phyloP scores from a whole-genome alignment of 768 basidiomycete species.

The Cytidiella melzeri region DNA sequence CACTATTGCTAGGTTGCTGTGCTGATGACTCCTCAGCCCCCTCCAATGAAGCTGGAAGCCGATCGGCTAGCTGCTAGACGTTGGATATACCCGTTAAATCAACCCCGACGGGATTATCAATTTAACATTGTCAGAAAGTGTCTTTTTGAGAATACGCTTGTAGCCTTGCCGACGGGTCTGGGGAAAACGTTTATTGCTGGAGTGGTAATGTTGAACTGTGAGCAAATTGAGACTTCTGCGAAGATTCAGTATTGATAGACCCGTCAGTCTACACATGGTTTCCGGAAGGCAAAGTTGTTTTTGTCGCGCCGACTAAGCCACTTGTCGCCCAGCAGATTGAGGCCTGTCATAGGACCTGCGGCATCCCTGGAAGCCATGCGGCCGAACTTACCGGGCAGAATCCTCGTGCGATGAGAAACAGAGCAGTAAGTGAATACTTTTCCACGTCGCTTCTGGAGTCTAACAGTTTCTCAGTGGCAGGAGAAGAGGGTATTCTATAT shows the following conservation, averaged over 20 bases:
- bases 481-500: conserved; percentile 89
- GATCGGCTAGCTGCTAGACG: conserved; percentile 77
- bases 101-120: conserved; percentile 87
- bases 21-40: conserved; percentile 37
- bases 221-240: conserved; percentile 14
- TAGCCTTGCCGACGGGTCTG: conserved; percentile 90
- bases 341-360: conserved; percentile 89
- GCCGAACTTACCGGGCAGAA: conserved; percentile 83
- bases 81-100: conserved; percentile 91
- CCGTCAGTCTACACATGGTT: conserved; percentile 81
- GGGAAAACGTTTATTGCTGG: conserved; percentile 99
- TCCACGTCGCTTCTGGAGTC: background rate
- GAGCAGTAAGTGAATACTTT: conserved; percentile 42
- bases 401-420: conserved; percentile 42
- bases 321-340: conserved; percentile 93
- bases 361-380: conserved; percentile 84
- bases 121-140: conserved; percentile 84
- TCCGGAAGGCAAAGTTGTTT: conserved; percentile 86
- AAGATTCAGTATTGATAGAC: background rate
- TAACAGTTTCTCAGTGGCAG: conserved; percentile 48
- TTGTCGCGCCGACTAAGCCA: conserved; percentile 94
- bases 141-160: conserved; percentile 89
- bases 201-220: conserved; percentile 93
- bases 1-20: background rate
- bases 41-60: conserved; percentile 68